A percentile compares a stretch with the other conserved stretches of the same genome.
These are phyloP conservation scores for Paxillus ammoniavirescens DNA, from an alignment of 768 basidiomycete genomes.

Conservation along the genomic window DNA sequence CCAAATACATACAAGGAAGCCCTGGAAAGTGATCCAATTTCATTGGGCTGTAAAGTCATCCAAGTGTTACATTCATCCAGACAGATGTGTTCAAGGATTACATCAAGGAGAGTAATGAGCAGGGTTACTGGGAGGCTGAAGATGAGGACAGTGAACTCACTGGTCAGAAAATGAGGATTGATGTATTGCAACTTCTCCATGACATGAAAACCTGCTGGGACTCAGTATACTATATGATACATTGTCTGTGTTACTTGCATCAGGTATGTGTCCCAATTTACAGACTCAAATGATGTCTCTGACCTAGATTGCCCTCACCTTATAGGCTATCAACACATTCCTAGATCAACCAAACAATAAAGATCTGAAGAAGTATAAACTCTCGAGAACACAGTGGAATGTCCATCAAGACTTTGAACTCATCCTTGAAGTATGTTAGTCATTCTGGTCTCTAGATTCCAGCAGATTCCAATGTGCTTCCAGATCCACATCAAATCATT, in stretches of 20 bases:
- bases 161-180: not conserved
- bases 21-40: not conserved
- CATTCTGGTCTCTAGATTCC: not conserved
- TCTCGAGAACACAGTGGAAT: not conserved
- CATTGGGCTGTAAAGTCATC: not conserved
- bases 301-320: not conserved
- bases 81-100: too few relatives aligned
- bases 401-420: conserved; percentile 1
- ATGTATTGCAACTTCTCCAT: conserved; percentile 7
- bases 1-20: not conserved
- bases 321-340: not conserved
- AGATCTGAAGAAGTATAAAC: not conserved
- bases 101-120: too few relatives aligned
- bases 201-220: conserved; percentile 41
- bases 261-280: not conserved
- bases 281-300: too few relatives aligned
- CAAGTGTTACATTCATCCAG: not conserved
- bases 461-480: too few relatives aligned
- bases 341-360: not conserved
- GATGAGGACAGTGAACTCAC: not conserved
- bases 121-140: not conserved
- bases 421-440: not conserved
- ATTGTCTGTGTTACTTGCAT: not conserved
- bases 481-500: not conserved
- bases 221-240: conserved; percentile 38